Conservation (phyloP, 192 early-diverging fungal genomes). For the Gamsiella multidivaricata region DNA sequence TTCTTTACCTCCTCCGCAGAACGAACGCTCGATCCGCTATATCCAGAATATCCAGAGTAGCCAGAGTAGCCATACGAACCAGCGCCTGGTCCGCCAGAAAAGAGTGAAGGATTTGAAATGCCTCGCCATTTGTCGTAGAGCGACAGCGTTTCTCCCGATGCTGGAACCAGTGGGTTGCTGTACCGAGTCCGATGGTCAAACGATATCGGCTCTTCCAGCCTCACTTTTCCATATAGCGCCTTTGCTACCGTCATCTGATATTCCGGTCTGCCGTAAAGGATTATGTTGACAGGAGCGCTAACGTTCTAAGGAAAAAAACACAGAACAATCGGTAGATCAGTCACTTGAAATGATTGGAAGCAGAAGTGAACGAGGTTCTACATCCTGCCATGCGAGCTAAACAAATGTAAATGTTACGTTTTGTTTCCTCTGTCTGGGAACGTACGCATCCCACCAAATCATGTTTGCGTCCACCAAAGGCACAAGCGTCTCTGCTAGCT, state of each 20-base stretch:
- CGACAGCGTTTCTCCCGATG: constrained; percentile 35
- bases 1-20: constrained; percentile 55
- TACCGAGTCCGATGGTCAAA: constrained; percentile 50
- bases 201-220: constrained; percentile 37
- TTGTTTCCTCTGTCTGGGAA: constrained; percentile 34
- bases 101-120: constrained; percentile 11
- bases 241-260: constrained; percentile 43
- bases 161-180: constrained; percentile 39
- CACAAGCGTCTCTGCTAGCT: constrained; percentile 47
- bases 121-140: constrained; percentile 45
- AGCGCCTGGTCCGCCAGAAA: constrained; percentile 8
- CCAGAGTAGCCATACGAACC: constrained; percentile 10
- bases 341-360: too few relatives aligned
- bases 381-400: background rate
- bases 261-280: constrained; percentile 39
- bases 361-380: too few relatives aligned
- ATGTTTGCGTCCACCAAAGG: constrained; percentile 48
- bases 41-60: constrained; percentile 33
- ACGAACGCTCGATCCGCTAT: constrained; percentile 17
- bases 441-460: constrained; percentile 51
- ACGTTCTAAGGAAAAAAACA: constrained; percentile 31
- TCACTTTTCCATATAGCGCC: constrained; percentile 34
- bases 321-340: background rate
- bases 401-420: constrained; percentile 25
- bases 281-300: constrained; percentile 50